Percentiles rank a stretch among this genome's conserved stretches.
phyloP scores from a whole-genome alignment of 495 filamentous ascomycete species.

The Neurospora africana region DNA sequence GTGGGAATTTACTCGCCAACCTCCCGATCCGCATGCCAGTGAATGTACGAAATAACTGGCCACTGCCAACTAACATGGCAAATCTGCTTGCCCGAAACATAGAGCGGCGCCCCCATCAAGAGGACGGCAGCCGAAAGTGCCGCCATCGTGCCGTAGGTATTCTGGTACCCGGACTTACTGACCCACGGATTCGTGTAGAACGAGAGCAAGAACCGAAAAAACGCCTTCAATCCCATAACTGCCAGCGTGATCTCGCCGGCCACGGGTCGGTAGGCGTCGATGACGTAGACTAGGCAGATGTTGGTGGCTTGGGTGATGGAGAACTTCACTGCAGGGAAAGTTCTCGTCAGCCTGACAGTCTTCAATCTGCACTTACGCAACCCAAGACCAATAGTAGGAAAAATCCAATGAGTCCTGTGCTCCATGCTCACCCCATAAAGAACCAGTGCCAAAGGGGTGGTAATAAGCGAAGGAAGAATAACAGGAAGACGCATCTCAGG shows the following conservation, averaged over 20 bases:
- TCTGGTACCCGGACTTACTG: slow-evolving; percentile 36
- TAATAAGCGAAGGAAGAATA: slow-evolving; percentile 33
- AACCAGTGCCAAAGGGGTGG: slow-evolving; percentile 34
- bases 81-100: slow-evolving; percentile 39
- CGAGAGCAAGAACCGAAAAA: slow-evolving; percentile 48
- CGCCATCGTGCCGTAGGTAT: slow-evolving; percentile 45
- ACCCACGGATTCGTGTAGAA: slow-evolving; percentile 52
- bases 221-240: slow-evolving; percentile 42
- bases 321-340: slow-evolving; percentile 32
- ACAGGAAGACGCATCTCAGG: slow-evolving; percentile 47
- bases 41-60: slow-evolving; percentile 34
- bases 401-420: slow-evolving; percentile 42
- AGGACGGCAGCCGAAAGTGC: slow-evolving; percentile 35
- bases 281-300: slow-evolving; percentile 42
- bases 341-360: neutral
- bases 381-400: slow-evolving; percentile 40
- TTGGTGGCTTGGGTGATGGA: slow-evolving; percentile 41
- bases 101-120: slow-evolving; percentile 33
- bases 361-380: slow-evolving; percentile 25
- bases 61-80: slow-evolving; percentile 36
- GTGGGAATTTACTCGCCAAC: slow-evolving; percentile 32
- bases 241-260: slow-evolving; percentile 43
- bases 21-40: slow-evolving; percentile 39
- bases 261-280: slow-evolving; percentile 46
- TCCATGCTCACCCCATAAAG: slow-evolving; percentile 44